These are phyloP conservation scores for Apiosordaria backusii DNA, from an alignment of 495 filamentous ascomycete genomes.

Conservation along the genomic window DNA sequence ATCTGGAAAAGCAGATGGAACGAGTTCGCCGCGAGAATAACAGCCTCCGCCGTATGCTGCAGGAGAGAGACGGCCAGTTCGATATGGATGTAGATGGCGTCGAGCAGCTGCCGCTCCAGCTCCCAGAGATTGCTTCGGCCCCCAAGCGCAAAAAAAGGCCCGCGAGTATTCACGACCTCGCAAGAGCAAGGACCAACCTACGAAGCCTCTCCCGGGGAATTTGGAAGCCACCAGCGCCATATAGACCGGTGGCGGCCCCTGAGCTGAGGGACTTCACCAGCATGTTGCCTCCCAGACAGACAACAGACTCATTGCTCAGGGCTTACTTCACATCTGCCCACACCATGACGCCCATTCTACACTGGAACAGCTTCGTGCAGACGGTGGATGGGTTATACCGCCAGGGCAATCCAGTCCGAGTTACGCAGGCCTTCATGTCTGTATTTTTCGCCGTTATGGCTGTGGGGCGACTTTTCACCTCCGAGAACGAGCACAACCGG, in stretches of 20 bases:
- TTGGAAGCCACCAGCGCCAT: constrained; percentile 74
- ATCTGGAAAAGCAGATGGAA: constrained; percentile 87
- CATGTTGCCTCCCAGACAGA: constrained; percentile 63
- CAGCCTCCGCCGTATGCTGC: constrained; percentile 60
- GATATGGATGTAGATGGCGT: constrained; percentile 60
- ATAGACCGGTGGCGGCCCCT: constrained; percentile 55
- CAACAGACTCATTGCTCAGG: constrained; percentile 70
- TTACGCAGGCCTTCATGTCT: constrained; percentile 72
- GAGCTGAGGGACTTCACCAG: constrained; percentile 47
- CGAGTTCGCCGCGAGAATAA: constrained; percentile 68
- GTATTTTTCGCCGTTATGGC: constrained; percentile 83
- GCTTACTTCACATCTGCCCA: constrained; percentile 77
- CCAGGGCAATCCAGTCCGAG: constrained; percentile 57
- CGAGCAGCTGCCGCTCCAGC: constrained; percentile 57
- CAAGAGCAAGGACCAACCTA: constrained; percentile 67
- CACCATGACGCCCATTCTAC: constrained; percentile 74
- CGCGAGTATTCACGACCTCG: constrained; percentile 62
- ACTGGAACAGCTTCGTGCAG: constrained; percentile 80
- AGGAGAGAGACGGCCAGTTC: constrained; percentile 43
- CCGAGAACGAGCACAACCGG: constrained; percentile 50
- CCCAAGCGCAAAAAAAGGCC: constrained; percentile 59
- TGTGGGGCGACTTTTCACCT: constrained; percentile 73
- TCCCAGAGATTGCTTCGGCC: constrained; percentile 67
- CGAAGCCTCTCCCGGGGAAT: constrained; percentile 72
- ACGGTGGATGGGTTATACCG: constrained; percentile 77